Percentiles rank a stretch among this genome's conserved stretches.
These are phyloP conservation scores for Tanacetum coccineum DNA, from an alignment of 129 eudicot genomes.

Conservation along the genomic window DNA sequence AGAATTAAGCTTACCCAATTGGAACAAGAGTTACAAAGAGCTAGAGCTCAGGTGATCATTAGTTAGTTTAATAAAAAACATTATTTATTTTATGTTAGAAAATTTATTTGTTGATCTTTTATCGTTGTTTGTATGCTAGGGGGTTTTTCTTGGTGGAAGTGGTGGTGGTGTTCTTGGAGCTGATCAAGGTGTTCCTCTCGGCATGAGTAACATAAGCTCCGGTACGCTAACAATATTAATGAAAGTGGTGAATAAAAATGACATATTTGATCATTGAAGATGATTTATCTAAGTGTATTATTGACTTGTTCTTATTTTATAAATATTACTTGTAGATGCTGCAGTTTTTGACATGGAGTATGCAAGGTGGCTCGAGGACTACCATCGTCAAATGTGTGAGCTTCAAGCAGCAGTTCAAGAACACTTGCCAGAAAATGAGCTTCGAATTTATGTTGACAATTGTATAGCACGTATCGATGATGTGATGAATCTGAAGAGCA, in stretches of 20 bases:
- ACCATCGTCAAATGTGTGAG: conserved; percentile 82
- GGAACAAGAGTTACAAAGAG: conserved; percentile 94
- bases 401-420: conserved; percentile 87
- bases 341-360: conserved; percentile 95
- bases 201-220: conserved; percentile 62
- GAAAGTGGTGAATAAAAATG: neutral
- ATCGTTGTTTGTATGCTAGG: conserved; percentile 35
- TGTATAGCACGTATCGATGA: conserved; percentile 82
- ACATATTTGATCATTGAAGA: neutral
- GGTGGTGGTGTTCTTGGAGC: conserved; percentile 63
- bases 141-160: conserved; percentile 71
- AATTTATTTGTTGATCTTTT: neutral
- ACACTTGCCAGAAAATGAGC: conserved; percentile 87
- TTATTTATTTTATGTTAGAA: neutral
- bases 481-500: conserved; percentile 67
- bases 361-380: conserved; percentile 88
- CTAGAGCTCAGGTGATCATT: conserved; percentile 73
- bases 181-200: conserved; percentile 72
- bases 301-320: conserved; percentile 7
- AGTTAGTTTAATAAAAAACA: neutral
- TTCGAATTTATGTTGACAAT: conserved; percentile 70
- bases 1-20: conserved; percentile 90
- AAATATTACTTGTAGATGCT: conserved; percentile 45
- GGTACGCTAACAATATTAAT: conserved; percentile 34
- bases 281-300: neutral